These are phyloP conservation scores for Taxawa tesnikishii DNA, from an alignment of 2,329 filamentous ascomycete genomes.

Conservation along the genomic window DNA sequence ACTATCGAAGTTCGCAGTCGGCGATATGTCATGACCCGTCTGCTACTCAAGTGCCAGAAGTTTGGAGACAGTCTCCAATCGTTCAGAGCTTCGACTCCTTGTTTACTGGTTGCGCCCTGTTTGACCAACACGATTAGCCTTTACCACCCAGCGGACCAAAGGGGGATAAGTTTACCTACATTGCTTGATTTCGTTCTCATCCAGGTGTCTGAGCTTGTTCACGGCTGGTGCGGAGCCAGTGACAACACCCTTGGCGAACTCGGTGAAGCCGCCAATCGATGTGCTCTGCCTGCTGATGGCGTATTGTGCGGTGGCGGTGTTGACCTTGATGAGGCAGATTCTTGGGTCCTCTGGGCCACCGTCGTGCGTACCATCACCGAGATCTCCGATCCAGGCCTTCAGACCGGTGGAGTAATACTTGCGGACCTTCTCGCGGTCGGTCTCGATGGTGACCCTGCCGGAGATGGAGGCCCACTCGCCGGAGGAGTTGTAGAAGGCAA, in stretches of 20 bases:
- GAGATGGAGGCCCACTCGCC: slow-evolving; percentile 82
- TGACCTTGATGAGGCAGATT: slow-evolving; percentile 69
- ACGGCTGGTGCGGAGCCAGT: slow-evolving; percentile 60
- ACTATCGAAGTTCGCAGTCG: too few species aligned
- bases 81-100: too few species aligned
- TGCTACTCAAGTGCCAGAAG: too few species aligned
- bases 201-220: slow-evolving; percentile 66
- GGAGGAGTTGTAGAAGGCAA: slow-evolving; percentile 57
- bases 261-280: slow-evolving; percentile 49
- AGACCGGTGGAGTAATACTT: slow-evolving; percentile 64
- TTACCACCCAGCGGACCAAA: too few species aligned
- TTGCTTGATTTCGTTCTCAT: slow-evolving; percentile 50
- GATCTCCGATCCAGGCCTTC: slow-evolving; percentile 78
- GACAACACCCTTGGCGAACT: slow-evolving; percentile 63
- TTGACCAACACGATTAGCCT: too few species aligned
- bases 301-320: slow-evolving; percentile 61
- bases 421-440: slow-evolving; percentile 54
- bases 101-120: too few species aligned
- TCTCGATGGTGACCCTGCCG: slow-evolving; percentile 57
- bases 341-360: slow-evolving; percentile 71
- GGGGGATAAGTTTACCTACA: too few species aligned
- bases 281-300: slow-evolving; percentile 48
- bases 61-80: too few species aligned
- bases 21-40: too few species aligned
- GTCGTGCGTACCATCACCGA: slow-evolving; percentile 73